These are phyloP conservation scores for Aspergillus pseudotamarii DNA, from an alignment of 2,329 filamentous ascomycete species.

Conservation along the genomic window DNA sequence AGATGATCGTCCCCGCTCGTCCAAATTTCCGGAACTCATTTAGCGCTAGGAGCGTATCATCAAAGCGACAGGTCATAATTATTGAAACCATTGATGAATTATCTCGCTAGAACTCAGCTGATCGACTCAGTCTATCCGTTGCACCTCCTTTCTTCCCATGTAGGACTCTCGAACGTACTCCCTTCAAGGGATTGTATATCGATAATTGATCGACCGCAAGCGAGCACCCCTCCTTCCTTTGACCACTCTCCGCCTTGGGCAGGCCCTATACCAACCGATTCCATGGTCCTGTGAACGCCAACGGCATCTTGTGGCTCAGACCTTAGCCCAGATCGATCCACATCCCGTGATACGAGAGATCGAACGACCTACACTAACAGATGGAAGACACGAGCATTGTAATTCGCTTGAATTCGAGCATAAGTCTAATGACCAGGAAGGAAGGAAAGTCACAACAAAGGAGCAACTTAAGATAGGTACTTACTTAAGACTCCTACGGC, in stretches of 20 bases:
- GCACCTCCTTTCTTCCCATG: neutral
- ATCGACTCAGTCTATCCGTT: neutral
- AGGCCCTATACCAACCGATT: neutral
- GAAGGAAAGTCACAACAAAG: neutral
- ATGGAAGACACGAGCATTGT: neutral
- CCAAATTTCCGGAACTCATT: slow-evolving; percentile 22
- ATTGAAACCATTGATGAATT: neutral
- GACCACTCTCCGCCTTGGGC: neutral
- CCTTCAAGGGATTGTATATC: neutral
- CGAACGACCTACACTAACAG: neutral
- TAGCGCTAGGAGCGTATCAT: slow-evolving; percentile 15
- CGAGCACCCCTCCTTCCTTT: neutral
- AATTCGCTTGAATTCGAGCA: neutral
- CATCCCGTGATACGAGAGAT: slow-evolving; percentile 18
- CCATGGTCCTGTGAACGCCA: slow-evolving; percentile 1
- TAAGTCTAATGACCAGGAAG: neutral
- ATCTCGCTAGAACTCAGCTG: neutral
- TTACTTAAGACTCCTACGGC: neutral
- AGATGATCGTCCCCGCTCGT: slow-evolving; percentile 19
- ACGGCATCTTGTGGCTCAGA: slow-evolving; percentile 7
- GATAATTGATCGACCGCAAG: neutral
- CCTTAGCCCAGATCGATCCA: slow-evolving; percentile 19
- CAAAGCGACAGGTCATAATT: slow-evolving; percentile 17
- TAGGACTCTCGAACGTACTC: neutral
- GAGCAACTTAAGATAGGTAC: neutral